A percentile compares a stretch with the other conserved stretches of the same genome.
Conservation (phyloP, 768 basidiomycete species). For the Thelephora aurantiotincta region DNA sequence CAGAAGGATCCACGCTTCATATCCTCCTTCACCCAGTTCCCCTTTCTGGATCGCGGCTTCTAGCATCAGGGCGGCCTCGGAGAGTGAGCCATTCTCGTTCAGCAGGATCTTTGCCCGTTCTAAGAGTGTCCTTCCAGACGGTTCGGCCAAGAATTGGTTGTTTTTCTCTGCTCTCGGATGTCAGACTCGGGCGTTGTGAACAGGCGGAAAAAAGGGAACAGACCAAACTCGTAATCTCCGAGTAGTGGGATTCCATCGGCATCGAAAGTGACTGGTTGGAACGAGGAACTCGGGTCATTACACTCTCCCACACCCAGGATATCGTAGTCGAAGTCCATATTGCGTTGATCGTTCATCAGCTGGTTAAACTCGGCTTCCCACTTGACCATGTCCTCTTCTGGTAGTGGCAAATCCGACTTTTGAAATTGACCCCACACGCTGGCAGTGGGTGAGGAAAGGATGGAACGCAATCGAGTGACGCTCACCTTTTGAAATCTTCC, state of each 20-base stretch:
- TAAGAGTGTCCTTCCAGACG: conserved; percentile 31
- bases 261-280: conserved; percentile 36
- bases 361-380: conserved; percentile 82
- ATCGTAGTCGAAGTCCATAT: conserved; percentile 46
- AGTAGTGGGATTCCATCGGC: conserved; percentile 67
- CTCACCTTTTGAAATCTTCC: conserved; percentile 42
- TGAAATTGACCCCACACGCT: conserved; percentile 55
- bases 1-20: conserved; percentile 85
- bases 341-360: conserved; percentile 51
- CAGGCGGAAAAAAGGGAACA: conserved; percentile 11
- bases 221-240: conserved; percentile 66
- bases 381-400: conserved; percentile 50
- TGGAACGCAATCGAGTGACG: conserved; percentile 1
- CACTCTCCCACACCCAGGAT: conserved; percentile 38
- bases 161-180: conserved; percentile 35
- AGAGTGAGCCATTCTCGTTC: conserved; percentile 69
- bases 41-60: conserved; percentile 85
- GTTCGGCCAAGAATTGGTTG: conserved; percentile 53
- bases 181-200: conserved; percentile 4
- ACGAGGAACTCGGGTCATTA: conserved; percentile 16
- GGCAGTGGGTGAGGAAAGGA: background rate
- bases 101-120: conserved; percentile 65
- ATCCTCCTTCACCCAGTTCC: conserved; percentile 67
- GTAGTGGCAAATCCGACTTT: conserved; percentile 40
- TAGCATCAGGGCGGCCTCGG: conserved; percentile 74